phyloP scores from a whole-genome alignment of 495 filamentous ascomycete species.

The Neurospora terricola region DNA sequence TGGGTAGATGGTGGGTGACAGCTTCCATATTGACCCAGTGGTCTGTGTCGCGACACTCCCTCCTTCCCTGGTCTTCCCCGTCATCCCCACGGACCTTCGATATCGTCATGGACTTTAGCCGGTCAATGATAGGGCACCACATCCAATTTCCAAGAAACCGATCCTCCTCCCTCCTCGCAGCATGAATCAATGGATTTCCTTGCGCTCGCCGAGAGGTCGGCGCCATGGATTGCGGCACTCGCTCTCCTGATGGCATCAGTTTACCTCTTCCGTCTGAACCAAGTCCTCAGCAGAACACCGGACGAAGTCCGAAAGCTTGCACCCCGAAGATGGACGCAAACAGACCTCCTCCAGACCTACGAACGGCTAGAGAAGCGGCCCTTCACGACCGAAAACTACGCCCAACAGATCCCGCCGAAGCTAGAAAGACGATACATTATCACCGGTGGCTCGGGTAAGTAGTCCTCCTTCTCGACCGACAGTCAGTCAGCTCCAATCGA shows the following conservation, averaged over 20 bases:
- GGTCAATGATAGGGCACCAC: not conserved
- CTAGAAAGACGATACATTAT: constrained; percentile 46
- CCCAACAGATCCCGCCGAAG: constrained; percentile 40
- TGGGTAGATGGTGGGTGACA: not conserved
- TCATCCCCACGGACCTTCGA: not conserved
- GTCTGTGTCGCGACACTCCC: not conserved
- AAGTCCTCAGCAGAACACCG: constrained; percentile 34
- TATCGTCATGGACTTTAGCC: not conserved
- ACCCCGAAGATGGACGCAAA: constrained; percentile 39
- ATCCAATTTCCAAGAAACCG: not conserved
- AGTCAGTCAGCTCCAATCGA: no score
- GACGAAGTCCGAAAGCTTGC: constrained; percentile 33
- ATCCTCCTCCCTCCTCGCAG: not conserved
- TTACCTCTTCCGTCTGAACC: constrained; percentile 43
- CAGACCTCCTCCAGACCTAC: constrained; percentile 37
- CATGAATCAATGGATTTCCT: not conserved
- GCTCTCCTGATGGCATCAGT: constrained; percentile 14
- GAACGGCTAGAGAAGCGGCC: constrained; percentile 29
- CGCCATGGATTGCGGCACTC: not conserved
- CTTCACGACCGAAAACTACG: constrained; percentile 30
- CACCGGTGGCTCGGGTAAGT: constrained; percentile 48
- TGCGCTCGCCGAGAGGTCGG: not conserved
- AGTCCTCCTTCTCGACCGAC: not conserved
- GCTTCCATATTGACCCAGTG: not conserved
- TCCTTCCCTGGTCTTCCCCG: not conserved